Evolutionary conservation across 2,329 filamentous ascomycete genomes (phyloP).

Genomic region (Microsporum ferrugineum): DNA sequence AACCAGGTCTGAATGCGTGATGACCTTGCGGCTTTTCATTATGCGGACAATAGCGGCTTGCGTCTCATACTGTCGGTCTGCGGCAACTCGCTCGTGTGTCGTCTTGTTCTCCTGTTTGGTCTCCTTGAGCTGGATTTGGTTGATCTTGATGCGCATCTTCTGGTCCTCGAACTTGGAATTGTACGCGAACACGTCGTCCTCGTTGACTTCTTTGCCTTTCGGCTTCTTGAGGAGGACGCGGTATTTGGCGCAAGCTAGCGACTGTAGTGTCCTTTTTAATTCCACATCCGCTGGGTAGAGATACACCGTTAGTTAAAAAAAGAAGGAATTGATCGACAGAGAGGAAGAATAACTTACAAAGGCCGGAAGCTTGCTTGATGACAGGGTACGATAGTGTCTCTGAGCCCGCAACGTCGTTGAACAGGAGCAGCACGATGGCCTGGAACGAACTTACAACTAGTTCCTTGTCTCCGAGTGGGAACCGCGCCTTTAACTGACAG

Average conservation of each 20-base stretch:
- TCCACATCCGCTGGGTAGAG: slow-evolving; percentile 51
- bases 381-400: slow-evolving; percentile 63
- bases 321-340: background rate
- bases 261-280: slow-evolving; percentile 83
- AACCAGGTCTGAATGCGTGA: slow-evolving; percentile 76
- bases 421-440: slow-evolving; percentile 77
- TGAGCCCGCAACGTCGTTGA: slow-evolving; percentile 58
- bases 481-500: slow-evolving; percentile 70
- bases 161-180: slow-evolving; percentile 66
- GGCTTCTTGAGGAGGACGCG: slow-evolving; percentile 77
- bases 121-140: slow-evolving; percentile 95
- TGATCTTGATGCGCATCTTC: slow-evolving; percentile 92
- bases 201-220: slow-evolving; percentile 66
- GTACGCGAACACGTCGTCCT: slow-evolving; percentile 72
- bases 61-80: slow-evolving; percentile 88
- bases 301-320: background rate
- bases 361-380: slow-evolving; percentile 61
- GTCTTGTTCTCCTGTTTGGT: slow-evolving; percentile 90
- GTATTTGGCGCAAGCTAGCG: slow-evolving; percentile 80
- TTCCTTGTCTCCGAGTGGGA: slow-evolving; percentile 72
- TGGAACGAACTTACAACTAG: slow-evolving; percentile 86
- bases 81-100: slow-evolving; percentile 78
- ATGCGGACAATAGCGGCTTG: slow-evolving; percentile 94
- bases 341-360: slow-evolving; percentile 42
- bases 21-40: slow-evolving; percentile 86